Evolutionary conservation across 371 early-diverging fungal species (phyloP), one percentile per base, ranked within the genome.

Genomic region (Cokeromyces recurvatus): DNA sequence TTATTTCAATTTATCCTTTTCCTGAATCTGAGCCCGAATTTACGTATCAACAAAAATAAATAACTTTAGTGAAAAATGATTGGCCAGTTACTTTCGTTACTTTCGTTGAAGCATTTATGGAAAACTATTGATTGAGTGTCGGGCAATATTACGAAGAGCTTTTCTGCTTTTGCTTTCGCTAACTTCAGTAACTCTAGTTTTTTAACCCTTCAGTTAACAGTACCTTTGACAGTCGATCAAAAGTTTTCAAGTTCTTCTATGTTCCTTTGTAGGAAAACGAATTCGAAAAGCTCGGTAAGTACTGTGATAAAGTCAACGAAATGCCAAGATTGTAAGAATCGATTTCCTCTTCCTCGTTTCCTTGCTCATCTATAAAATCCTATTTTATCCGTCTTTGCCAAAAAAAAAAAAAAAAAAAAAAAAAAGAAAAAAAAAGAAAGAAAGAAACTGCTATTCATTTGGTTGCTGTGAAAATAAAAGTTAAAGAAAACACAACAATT

Each of bases 391-490:
- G 42, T 42, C 42, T 42, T 42, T 42, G 43, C 15, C 31, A 46
- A 46, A 46, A 38, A 38, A 46, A 46, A 38, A 46, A 46, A n/a
- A n/a, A n/a, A n/a, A n/a, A n/a, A n/a, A n/a, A n/a, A n/a, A n/a
- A n/a, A n/a, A n/a, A n/a, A n/a, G n/a, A n/a, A n/a, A n/a, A n/a
- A n/a, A n/a, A n/a, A n/a, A n/a, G n/a, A n/a, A n/a, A n/a, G n/a
- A n/a, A 46, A 46, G 39, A 46, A 46, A 38, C 38, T 38, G 39
- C 47, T 46, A 20, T 46, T 46, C 47, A 46, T 46, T 46, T 46
- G 31, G 47, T 46, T 46, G 47, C 47, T 46, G 38, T 46, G 47
- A 46, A 46, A 46, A 46, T 46, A 46, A 46, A 37, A 46, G 47
- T 46, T 46, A 46, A 46, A 46, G 38, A 46, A 46, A 46, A 46